These are phyloP conservation scores for Grigorovia humatica DNA, from an alignment of 805 yeast species.

Conservation along the genomic window DNA sequence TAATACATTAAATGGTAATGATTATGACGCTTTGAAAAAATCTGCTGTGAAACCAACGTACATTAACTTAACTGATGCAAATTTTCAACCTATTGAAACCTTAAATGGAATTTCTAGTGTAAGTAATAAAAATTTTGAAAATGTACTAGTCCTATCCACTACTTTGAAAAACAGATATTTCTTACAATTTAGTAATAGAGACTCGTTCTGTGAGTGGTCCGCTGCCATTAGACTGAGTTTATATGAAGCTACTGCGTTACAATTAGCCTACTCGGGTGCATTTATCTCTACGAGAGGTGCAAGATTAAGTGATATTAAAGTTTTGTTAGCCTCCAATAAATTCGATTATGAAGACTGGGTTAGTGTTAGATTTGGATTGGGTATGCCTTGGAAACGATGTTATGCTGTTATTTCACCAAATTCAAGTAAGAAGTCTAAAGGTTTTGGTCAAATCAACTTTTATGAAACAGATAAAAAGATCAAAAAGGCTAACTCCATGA, in stretches of 20 bases:
- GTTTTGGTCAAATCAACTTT: constrained; percentile 61
- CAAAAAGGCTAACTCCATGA: constrained; percentile 66
- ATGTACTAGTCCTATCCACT: constrained; percentile 82
- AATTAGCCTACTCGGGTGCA: constrained; percentile 96
- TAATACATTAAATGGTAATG: constrained; percentile 41
- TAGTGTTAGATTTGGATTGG: constrained; percentile 87
- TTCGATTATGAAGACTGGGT: constrained; percentile 91
- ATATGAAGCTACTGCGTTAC: constrained; percentile 73
- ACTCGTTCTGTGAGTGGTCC: constrained; percentile 65
- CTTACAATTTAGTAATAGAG: constrained; percentile 61
- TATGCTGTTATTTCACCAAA: constrained; percentile 82
- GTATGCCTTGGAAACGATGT: constrained; percentile 96
- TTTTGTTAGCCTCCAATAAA: constrained; percentile 75
- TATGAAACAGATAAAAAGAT: constrained; percentile 70
- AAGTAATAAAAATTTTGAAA: constrained; percentile 41
- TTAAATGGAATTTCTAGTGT: constrained; percentile 55
- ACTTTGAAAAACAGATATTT: constrained; percentile 83
- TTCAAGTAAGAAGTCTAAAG: constrained; percentile 31
- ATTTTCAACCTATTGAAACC: constrained; percentile 58
- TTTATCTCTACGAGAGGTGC: constrained; percentile 86
- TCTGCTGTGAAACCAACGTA: constrained; percentile 73
- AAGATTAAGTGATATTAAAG: constrained; percentile 73
- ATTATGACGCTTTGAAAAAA: constrained; percentile 34
- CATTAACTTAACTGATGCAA: constrained; percentile 84
- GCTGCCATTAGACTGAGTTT: constrained; percentile 71